These are phyloP conservation scores for Aspergillus neoniger DNA, from an alignment of 2,329 filamentous ascomycete species.

Conservation along the genomic window DNA sequence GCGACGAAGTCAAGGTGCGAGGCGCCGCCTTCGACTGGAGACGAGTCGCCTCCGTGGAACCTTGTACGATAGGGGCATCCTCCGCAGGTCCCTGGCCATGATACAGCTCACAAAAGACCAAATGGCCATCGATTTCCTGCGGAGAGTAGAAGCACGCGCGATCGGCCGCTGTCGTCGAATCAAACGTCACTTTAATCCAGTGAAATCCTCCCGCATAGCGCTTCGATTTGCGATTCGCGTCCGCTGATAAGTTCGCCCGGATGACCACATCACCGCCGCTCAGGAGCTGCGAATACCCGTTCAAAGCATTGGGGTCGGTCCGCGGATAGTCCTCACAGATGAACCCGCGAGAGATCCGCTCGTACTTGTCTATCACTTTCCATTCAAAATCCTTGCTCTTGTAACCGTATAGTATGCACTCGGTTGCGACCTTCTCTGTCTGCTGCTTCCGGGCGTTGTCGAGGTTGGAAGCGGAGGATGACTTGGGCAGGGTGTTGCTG, in stretches of 20 bases:
- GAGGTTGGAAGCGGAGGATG: slow-evolving; percentile 45
- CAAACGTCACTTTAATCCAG: slow-evolving; percentile 89
- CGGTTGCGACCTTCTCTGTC: slow-evolving; percentile 62
- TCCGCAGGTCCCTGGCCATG: slow-evolving; percentile 63
- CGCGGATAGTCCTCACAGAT: slow-evolving; percentile 94
- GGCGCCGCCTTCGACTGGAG: slow-evolving; percentile 32
- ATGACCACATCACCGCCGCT: slow-evolving; percentile 72
- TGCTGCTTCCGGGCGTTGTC: slow-evolving; percentile 41
- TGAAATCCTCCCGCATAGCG: slow-evolving; percentile 79
- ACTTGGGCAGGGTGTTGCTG: slow-evolving; percentile 37
- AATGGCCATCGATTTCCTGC: slow-evolving; percentile 68
- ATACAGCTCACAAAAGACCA: slow-evolving; percentile 72
- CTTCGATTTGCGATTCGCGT: slow-evolving; percentile 78
- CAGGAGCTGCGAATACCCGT: slow-evolving; percentile 71
- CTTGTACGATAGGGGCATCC: slow-evolving; percentile 64
- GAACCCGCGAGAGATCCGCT: slow-evolving; percentile 73
- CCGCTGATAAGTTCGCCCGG: slow-evolving; percentile 66
- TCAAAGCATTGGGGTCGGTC: slow-evolving; percentile 70
- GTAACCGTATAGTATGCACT: slow-evolving; percentile 86
- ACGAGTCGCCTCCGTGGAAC: slow-evolving; percentile 29
- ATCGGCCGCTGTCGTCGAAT: slow-evolving; percentile 70
- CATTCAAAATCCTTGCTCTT: slow-evolving; percentile 68
- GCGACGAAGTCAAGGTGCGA: slow-evolving; percentile 39
- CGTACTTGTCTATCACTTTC: slow-evolving; percentile 85
- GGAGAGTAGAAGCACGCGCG: slow-evolving; percentile 70